phyloP scores from a whole-genome alignment of 371 early-diverging fungal genomes.

The Circinella minor region DNA sequence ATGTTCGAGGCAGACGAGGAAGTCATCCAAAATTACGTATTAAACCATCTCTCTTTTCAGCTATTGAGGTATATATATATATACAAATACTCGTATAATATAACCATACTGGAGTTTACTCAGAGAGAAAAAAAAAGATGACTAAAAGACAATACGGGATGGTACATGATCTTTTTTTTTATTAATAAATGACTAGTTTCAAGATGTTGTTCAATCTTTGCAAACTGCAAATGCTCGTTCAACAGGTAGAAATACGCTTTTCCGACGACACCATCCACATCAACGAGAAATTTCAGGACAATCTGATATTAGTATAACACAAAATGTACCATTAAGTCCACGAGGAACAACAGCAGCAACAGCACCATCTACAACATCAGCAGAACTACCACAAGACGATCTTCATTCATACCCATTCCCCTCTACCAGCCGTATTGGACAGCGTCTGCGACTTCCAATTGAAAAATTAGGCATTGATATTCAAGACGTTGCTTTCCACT shows the following conservation, averaged over 20 bases:
- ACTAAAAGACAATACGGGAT: not conserved
- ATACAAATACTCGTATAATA: no score
- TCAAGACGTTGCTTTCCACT: slow-evolving; percentile 20
- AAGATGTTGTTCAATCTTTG: slow-evolving; percentile 55
- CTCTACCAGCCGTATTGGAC: not conserved
- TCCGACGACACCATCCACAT: not conserved
- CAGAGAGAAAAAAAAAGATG: not conserved
- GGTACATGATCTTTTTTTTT: no score
- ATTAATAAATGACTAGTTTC: slow-evolving; percentile 40
- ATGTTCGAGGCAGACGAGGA: slow-evolving; percentile 24
- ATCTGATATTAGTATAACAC: not conserved
- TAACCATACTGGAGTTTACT: not conserved
- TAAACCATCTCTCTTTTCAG: slow-evolving; percentile 50
- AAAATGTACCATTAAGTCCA: slow-evolving; percentile 14
- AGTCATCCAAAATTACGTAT: slow-evolving; percentile 44
- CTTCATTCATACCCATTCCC: not conserved
- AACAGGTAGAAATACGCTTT: not conserved
- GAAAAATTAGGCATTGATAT: slow-evolving; percentile 6
- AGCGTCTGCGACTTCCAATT: not conserved
- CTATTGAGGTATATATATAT: slow-evolving; percentile 40
- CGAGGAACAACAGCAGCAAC: slow-evolving; percentile 1
- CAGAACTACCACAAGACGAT: not conserved
- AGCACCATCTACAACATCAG: not conserved
- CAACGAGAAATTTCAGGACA: slow-evolving; percentile 13
- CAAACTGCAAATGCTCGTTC: slow-evolving; percentile 23